Conservation (phyloP, 2,329 filamentous ascomycete genomes). For the Penicillium sp. region DNA sequence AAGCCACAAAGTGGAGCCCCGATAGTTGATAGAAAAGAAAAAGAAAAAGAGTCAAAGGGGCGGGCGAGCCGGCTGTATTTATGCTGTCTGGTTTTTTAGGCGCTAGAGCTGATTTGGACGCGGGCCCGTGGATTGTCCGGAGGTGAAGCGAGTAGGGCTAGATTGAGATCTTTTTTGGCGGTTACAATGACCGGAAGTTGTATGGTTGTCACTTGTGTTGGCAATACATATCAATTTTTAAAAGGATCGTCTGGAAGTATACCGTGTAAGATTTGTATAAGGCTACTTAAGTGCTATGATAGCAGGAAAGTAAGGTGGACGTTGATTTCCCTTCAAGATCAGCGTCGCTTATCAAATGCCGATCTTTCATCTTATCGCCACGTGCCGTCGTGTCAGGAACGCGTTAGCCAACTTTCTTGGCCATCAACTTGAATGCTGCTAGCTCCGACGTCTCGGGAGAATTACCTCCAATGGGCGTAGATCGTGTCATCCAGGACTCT, state of each 20-base stretch:
- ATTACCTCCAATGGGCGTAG: slow-evolving; percentile 31
- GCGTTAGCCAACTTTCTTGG: slow-evolving; percentile 13
- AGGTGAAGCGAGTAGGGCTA: too few relatives aligned
- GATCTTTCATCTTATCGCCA: slow-evolving; percentile 28
- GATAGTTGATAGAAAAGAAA: slow-evolving; percentile 16
- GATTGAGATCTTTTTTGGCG: too few relatives aligned
- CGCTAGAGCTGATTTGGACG: slow-evolving; percentile 11
- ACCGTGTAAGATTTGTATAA: too few relatives aligned
- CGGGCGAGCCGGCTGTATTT: background rate
- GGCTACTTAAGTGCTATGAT: too few relatives aligned
- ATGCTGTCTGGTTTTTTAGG: slow-evolving; percentile 1
- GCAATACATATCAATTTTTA: too few relatives aligned
- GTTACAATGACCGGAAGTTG: too few relatives aligned
- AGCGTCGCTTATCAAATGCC: too few relatives aligned
- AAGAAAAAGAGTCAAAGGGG: slow-evolving; percentile 5
- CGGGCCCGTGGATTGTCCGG: background rate
- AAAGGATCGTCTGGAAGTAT: too few relatives aligned
- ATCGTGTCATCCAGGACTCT: slow-evolving; percentile 45
- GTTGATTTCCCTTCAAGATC: too few relatives aligned
- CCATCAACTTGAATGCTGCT: background rate
- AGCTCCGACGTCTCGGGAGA: background rate
- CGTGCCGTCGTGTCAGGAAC: slow-evolving; percentile 29
- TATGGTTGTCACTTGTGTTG: too few relatives aligned
- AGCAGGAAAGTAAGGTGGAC: too few relatives aligned
- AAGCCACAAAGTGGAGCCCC: slow-evolving; percentile 24